These are phyloP conservation scores for Paramarasmius palmivorus DNA, from an alignment of 1,284 basidiomycete species.

Conservation along the genomic window DNA sequence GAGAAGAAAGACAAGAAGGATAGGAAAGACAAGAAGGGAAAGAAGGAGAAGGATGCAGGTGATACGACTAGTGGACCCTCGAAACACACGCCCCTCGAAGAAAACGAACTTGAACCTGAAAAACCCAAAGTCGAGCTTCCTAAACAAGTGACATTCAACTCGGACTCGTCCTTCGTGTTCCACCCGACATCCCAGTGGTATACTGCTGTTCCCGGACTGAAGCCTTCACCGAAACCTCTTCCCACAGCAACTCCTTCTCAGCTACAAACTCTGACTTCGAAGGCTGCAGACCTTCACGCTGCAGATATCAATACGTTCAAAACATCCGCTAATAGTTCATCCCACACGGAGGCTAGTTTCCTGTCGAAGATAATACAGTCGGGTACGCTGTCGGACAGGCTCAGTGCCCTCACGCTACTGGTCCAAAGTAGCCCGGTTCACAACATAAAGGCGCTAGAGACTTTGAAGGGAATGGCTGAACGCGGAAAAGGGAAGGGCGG, in stretches of 20 bases:
- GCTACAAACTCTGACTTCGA: conserved; percentile 45
- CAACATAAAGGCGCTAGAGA: conserved; percentile 81
- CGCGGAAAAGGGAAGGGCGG: conserved; percentile 80
- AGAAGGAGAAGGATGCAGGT: conserved; percentile 24
- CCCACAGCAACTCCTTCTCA: conserved; percentile 41
- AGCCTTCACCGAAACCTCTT: conserved; percentile 26
- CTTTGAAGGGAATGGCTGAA: conserved; percentile 77
- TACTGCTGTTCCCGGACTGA: conserved; percentile 38
- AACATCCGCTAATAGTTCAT: conserved; percentile 33
- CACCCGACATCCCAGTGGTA: conserved; percentile 66
- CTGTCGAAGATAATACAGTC: conserved; percentile 81
- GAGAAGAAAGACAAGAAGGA: conserved; percentile 16
- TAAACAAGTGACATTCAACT: conserved; percentile 30
- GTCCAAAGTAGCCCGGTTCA: conserved; percentile 92
- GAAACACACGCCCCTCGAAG: conserved; percentile 15
- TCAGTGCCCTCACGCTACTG: conserved; percentile 90
- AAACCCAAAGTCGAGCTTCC: conserved; percentile 28
- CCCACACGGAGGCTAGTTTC: conserved; percentile 76
- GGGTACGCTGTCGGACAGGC: conserved; percentile 91
- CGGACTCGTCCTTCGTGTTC: conserved; percentile 41
- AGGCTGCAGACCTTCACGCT: conserved; percentile 53
- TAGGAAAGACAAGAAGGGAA: conserved; percentile 15
- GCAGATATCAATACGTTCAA: conserved; percentile 51
- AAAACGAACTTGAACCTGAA: conserved; percentile 11
- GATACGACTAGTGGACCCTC: conserved; percentile 8